Percentiles rank a stretch among this genome's conserved stretches.
Evolutionary conservation across 164 flowering plant species (phyloP).

Genomic region (Magnolia kwangsiensis): DNA sequence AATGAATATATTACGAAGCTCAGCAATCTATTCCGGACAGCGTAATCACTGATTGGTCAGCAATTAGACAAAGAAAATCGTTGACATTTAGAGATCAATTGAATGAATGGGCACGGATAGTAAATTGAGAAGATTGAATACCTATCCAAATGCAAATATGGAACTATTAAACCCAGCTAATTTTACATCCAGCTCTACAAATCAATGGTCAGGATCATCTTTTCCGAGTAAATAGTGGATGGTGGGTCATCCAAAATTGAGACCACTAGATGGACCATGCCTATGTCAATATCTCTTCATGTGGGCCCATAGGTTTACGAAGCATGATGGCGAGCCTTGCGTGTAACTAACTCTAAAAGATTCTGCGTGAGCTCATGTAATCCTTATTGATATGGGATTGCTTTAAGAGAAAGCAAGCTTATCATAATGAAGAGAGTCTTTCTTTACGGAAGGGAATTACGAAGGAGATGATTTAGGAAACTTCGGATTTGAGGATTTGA

Average conservation of each 20-base stretch:
- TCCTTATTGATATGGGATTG: neutral
- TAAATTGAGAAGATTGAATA: no score
- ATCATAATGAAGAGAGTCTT: neutral
- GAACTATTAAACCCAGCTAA: no score
- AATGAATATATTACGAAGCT: no score
- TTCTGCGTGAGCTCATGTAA: neutral
- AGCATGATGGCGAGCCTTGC: neutral
- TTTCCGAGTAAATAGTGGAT: no score
- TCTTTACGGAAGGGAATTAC: neutral
- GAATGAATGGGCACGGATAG: no score
- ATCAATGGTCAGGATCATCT: no score
- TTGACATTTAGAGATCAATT: no score
- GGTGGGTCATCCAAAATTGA: neutral
- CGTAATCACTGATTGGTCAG: no score
- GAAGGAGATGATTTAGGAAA: neutral
- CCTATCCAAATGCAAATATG: no score
- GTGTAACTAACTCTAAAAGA: neutral
- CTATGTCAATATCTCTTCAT: neutral
- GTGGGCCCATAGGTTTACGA: neutral
- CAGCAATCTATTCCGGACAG: no score
- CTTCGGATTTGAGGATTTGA: neutral
- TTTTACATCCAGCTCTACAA: no score
- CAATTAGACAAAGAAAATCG: no score
- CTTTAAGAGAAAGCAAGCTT: neutral
- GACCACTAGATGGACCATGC: neutral